These are phyloP conservation scores for Aureobasidium sp. DNA, from an alignment of 2,329 filamentous ascomycete genomes.

Conservation along the genomic window DNA sequence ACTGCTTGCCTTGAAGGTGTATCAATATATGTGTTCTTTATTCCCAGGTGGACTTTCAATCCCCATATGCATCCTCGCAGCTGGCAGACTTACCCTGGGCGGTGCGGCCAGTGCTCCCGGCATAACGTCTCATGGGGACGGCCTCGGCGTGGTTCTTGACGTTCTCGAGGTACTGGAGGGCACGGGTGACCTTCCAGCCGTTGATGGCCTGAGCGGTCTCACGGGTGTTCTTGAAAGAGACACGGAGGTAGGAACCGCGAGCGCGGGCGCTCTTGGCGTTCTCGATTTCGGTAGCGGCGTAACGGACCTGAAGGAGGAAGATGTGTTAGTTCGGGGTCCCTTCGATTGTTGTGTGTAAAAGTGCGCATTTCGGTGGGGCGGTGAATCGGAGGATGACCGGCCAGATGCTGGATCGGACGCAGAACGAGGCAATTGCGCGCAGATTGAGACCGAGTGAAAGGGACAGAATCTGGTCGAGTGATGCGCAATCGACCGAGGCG, in stretches of 20 bases:
- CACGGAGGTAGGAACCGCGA: slow-evolving; percentile 96
- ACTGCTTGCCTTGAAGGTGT: slow-evolving; percentile 74
- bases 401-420: not conserved
- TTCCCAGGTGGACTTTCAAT: slow-evolving; percentile 13
- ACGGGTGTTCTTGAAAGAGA: slow-evolving; percentile 99
- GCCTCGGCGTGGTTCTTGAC: slow-evolving; percentile 96
- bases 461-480: not conserved
- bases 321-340: slow-evolving; percentile 2
- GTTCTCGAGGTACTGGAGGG: slow-evolving; percentile 95
- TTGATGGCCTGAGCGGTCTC: slow-evolving; percentile 99
- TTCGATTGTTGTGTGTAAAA: not conserved
- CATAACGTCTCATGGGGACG: slow-evolving; percentile 96
- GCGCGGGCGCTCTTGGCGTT: slow-evolving; percentile 91
- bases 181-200: slow-evolving; percentile 95
- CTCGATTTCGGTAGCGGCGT: slow-evolving; percentile 84
- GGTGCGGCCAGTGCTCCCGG: slow-evolving; percentile 87
- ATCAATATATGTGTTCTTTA: slow-evolving; percentile 22
- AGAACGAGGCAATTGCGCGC: not conserved
- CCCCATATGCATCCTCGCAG: slow-evolving; percentile 30
- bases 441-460: not conserved
- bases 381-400: not conserved
- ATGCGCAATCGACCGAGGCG: slow-evolving; percentile 1
- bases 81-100: slow-evolving; percentile 76
- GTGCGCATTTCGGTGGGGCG: not conserved
- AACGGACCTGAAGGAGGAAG: slow-evolving; percentile 62